Evolutionary conservation across 805 yeast genomes (phyloP).

Genomic region (Kodamaea lidongshanica): DNA sequence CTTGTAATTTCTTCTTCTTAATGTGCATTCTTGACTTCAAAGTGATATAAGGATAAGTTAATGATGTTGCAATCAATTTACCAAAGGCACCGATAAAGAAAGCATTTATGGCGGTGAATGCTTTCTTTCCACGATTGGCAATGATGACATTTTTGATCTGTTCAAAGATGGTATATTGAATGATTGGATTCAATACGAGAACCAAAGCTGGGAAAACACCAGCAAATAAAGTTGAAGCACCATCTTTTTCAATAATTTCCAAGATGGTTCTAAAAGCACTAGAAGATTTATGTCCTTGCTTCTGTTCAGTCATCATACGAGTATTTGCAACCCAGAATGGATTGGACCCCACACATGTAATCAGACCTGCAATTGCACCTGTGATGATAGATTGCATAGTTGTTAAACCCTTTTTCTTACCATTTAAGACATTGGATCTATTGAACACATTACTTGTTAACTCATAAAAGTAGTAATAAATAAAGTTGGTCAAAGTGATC

Average conservation of each 20-base stretch:
- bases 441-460: conserved; percentile 48
- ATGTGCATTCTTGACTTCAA: conserved; percentile 85
- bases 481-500: conserved; percentile 76
- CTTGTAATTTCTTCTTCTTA: conserved; percentile 25
- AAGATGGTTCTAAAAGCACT: conserved; percentile 52
- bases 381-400: conserved; percentile 66
- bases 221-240: conserved; percentile 64
- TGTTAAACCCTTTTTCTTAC: conserved; percentile 37
- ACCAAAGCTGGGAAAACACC: conserved; percentile 87
- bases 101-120: conserved; percentile 69
- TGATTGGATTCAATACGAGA: conserved; percentile 80
- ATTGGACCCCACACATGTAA: conserved; percentile 75
- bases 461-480: conserved; percentile 89
- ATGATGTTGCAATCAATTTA: conserved; percentile 79
- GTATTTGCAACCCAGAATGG: conserved; percentile 97
- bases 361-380: conserved; percentile 83
- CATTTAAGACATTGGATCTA: conserved; percentile 21
- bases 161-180: conserved; percentile 88
- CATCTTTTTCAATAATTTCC: conserved; percentile 65
- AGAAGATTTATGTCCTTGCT: conserved; percentile 20
- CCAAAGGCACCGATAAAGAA: conserved; percentile 86
- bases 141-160: conserved; percentile 67
- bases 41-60: conserved; percentile 89
- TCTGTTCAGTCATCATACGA: conserved; percentile 63
- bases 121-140: conserved; percentile 42